Evolutionary conservation across 2,329 filamentous ascomycete genomes (phyloP).

Genomic region (Aspergillus novofumigatus): DNA sequence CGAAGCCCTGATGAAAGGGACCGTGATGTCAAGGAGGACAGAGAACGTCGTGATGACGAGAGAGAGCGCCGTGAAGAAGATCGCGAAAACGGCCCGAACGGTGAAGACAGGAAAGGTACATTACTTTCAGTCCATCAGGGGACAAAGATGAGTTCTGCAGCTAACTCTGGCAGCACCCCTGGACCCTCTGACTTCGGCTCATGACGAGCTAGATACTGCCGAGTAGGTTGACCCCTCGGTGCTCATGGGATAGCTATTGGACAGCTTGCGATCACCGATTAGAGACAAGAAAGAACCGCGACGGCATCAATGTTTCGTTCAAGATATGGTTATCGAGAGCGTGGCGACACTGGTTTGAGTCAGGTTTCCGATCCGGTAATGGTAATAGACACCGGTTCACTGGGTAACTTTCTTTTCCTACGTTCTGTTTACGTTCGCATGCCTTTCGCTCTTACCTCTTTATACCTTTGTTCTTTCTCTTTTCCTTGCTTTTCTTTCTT

Average conservation of each 20-base stretch:
- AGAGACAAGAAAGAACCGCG: not conserved
- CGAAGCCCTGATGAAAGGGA: constrained; percentile 64
- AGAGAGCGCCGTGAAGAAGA: constrained; percentile 66
- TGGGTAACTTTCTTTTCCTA: not conserved
- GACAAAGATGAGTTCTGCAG: not conserved
- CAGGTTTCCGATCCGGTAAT: not conserved
- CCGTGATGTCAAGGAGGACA: constrained; percentile 43
- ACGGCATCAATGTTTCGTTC: not conserved
- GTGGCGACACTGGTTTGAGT: not conserved
- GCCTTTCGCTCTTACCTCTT: not conserved
- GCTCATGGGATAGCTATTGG: constrained; percentile 1
- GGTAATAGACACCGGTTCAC: not conserved
- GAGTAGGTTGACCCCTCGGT: constrained; percentile 53
- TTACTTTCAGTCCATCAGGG: not conserved
- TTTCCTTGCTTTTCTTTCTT: no score
- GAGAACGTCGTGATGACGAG: constrained; percentile 53
- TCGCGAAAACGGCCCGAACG: constrained; percentile 74
- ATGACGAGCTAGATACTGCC: constrained; percentile 94
- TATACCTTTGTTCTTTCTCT: not conserved
- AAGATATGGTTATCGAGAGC: not conserved
- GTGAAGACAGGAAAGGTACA: constrained; percentile 85
- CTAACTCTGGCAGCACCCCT: constrained; percentile 45
- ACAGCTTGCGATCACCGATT: not conserved
- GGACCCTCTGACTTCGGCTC: constrained; percentile 75
- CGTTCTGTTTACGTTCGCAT: not conserved